These are phyloP conservation scores for Typha latifolia DNA, from an alignment of 176 grass and related monocot genomes.

Conservation along the genomic window DNA sequence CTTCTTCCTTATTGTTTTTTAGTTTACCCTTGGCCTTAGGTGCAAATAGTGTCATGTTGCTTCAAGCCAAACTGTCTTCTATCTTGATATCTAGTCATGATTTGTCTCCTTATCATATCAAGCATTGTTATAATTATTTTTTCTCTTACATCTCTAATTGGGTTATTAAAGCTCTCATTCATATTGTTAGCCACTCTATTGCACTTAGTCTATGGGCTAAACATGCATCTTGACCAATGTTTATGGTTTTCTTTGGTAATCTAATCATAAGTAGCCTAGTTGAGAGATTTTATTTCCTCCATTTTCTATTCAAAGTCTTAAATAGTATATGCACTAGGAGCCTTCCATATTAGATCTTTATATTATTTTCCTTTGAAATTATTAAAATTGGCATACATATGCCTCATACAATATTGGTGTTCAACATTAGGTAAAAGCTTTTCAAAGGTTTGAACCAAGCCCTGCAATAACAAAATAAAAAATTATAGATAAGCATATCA, in stretches of 20 bases:
- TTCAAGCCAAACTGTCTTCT: not conserved
- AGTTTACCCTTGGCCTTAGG: too few species aligned
- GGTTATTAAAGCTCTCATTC: not conserved
- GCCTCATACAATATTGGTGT: not conserved
- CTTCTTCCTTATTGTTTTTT: too few species aligned
- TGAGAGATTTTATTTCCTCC: too few species aligned
- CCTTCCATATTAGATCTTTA: not conserved
- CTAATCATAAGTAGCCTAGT: too few species aligned
- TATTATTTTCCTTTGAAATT: not conserved
- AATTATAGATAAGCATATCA: not conserved
- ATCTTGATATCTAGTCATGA: not conserved
- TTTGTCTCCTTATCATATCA: not conserved
- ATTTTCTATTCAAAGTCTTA: not conserved
- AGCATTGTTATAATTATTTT: not conserved
- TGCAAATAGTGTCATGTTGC: too few species aligned
- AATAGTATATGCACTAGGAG: not conserved
- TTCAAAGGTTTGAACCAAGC: not conserved
- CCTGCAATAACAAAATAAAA: not conserved
- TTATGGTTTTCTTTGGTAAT: too few species aligned
- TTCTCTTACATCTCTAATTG: not conserved
- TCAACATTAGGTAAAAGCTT: not conserved
- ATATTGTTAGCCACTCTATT: not conserved
- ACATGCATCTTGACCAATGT: not conserved
- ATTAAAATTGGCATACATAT: not conserved
- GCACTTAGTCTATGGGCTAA: not conserved